These are phyloP conservation scores for Alternaria angustiovoidea DNA, from an alignment of 2,329 filamentous ascomycete species.

Conservation along the genomic window DNA sequence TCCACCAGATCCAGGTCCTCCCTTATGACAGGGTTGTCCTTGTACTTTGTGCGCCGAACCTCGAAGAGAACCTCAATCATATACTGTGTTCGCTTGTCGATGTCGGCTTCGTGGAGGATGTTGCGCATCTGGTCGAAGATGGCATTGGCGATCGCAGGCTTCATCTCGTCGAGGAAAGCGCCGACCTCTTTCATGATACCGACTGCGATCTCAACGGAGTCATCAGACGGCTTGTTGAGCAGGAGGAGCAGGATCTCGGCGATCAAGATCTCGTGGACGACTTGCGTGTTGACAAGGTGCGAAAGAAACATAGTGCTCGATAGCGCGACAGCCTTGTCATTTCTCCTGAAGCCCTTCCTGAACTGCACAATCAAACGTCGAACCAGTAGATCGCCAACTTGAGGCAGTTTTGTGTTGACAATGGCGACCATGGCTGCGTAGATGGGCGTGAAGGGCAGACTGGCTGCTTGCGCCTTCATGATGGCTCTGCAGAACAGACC, in stretches of 20 bases:
- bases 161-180: conserved; percentile 95
- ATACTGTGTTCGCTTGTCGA: conserved; percentile 98
- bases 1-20: conserved; percentile 96
- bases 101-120: conserved; percentile 94
- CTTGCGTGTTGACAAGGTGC: conserved; percentile 94
- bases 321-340: conserved; percentile 95
- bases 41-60: conserved; percentile 94
- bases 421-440: conserved; percentile 96
- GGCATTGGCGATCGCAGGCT: conserved; percentile 81
- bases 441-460: conserved; percentile 93
- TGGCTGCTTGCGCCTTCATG: conserved; percentile 97
- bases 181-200: conserved; percentile 92
- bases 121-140: conserved; percentile 97
- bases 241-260: conserved; percentile 93
- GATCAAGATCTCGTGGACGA: conserved; percentile 90
- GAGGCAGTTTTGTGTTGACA: conserved; percentile 95
- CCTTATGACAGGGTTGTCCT: conserved; percentile 88
- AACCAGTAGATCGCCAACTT: conserved; percentile 89
- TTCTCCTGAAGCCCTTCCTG: conserved; percentile 92
- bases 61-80: conserved; percentile 99
- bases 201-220: conserved; percentile 97
- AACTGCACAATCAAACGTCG: conserved; percentile 90
- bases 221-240: conserved; percentile 93
- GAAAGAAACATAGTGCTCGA: conserved; percentile 94
- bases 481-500: conserved; percentile 95